Conservation (phyloP, 257 asterid genomes). For the Scutellaria baicalensis region DNA sequence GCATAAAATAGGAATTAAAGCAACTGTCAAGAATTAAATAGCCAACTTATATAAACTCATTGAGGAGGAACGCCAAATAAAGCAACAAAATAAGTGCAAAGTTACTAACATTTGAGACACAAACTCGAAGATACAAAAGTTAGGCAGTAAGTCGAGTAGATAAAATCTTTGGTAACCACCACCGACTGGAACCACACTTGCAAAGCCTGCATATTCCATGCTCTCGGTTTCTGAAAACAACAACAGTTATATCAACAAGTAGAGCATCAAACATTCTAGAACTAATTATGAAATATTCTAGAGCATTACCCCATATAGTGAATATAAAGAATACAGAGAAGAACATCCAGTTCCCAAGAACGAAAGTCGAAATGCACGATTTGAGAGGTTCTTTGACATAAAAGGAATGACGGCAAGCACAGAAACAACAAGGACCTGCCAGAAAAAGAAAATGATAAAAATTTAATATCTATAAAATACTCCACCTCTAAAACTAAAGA, state of each 20-base stretch:
- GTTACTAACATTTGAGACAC: constrained; percentile 69
- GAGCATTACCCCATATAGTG: constrained; percentile 72
- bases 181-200: constrained; percentile 91
- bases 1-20: constrained; percentile 74
- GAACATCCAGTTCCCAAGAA: constrained; percentile 74
- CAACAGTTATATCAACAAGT: constrained; percentile 4
- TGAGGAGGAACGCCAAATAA: not conserved
- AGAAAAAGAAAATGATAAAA: not conserved
- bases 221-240: constrained; percentile 74
- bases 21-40: constrained; percentile 53
- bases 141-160: constrained; percentile 70
- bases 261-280: not conserved
- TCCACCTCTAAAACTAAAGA: not conserved
- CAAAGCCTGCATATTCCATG: constrained; percentile 81
- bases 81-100: constrained; percentile 3
- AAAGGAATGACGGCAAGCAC: constrained; percentile 68
- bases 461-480: constrained; percentile 3
- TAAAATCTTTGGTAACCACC: constrained; percentile 70
- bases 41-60: not conserved
- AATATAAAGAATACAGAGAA: constrained; percentile 58
- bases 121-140: constrained; percentile 58
- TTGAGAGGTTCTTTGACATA: constrained; percentile 57
- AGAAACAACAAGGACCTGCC: constrained; percentile 74
- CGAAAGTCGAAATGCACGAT: constrained; percentile 69
- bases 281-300: not conserved